These are phyloP conservation scores for Kwoniella bestiolae DNA, from an alignment of 768 basidiomycete genomes.

Conservation along the genomic window DNA sequence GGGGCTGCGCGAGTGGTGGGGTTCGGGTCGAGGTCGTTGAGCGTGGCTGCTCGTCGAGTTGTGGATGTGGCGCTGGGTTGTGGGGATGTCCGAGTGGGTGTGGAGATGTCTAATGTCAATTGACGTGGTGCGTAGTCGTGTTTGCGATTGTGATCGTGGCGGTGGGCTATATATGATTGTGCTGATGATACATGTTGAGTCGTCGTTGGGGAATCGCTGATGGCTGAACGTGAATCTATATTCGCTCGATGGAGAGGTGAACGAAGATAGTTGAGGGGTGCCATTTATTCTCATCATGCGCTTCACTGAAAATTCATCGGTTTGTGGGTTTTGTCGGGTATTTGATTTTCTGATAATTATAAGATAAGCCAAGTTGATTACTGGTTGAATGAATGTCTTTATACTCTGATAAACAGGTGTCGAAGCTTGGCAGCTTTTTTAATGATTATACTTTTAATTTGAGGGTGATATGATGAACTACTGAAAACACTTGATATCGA, in stretches of 20 bases:
- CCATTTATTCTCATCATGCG: constrained; percentile 24
- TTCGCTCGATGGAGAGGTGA: background rate
- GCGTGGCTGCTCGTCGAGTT: background rate
- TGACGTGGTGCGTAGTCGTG: too few relatives aligned
- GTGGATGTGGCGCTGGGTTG: background rate
- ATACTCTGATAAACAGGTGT: background rate
- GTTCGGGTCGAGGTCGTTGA: background rate
- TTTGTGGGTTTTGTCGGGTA: background rate
- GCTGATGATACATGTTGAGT: too few relatives aligned
- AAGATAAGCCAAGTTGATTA: too few relatives aligned
- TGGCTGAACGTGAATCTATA: background rate
- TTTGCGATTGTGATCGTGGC: background rate
- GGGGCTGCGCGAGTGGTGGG: background rate
- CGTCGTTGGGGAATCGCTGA: background rate
- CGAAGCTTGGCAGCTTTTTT: background rate
- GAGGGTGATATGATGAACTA: too few relatives aligned
- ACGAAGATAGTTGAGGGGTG: constrained; percentile 12
- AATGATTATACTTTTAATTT: background rate
- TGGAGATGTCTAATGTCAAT: background rate
- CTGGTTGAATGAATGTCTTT: background rate
- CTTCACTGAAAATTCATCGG: background rate
- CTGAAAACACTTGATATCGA: too few relatives aligned
- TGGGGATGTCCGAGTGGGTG: background rate
- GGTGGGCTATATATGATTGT: background rate
- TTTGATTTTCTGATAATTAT: background rate